Evolutionary conservation across 2,329 filamentous ascomycete species (phyloP), one percentile per base, ranked within the genome.

Genomic region (Talaromyces sp.): DNA sequence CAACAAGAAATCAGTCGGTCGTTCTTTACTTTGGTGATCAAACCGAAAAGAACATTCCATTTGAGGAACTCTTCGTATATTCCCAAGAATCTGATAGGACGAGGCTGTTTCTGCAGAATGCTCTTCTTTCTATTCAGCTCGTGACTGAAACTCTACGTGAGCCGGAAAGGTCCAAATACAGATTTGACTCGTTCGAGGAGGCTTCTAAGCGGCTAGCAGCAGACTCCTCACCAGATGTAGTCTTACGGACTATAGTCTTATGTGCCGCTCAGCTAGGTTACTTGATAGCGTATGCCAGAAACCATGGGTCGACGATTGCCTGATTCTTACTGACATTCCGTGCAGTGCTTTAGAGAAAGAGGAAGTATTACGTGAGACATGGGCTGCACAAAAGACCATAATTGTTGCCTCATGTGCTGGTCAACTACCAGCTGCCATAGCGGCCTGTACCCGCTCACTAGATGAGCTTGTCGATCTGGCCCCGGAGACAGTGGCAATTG

Each of bases 1-100:
- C 27, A 33, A 52, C 3, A 31, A 33, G 49, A 52, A 17, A 52
- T 27, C 49, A 52, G 49, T 52, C 43, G 10, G 31, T 50, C 27
- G 52, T 61, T n/a, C 59, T 61, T 61, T 50, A 50, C 41, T 61
- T 61, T 27, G 59, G 59, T 35, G 59, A 61, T 17, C 59, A 61
- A 33, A 61, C 59, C 10, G 59, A 61, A 27, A 61, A 47, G 31
- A 52, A 31, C 9, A 39, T 61, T 27, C 35, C 33, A 19, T 47
- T 61, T 10, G 31, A 50, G 27, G 59, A 61, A 31, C 33, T 61
- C 15, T 52, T 61, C 33, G 19, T 25, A 25, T 50, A 61, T 15
- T 41, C 59, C 13, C 33, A 52, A 39, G 27, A 27, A 1, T 61
- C 59, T 31, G 25, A 27, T 22, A 27, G 45, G 17, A 22, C 49